A percentile compares a stretch with the other conserved stretches of the same genome.
Conservation (phyloP, 805 yeast species). For the Ogataea chonburiensis region DNA sequence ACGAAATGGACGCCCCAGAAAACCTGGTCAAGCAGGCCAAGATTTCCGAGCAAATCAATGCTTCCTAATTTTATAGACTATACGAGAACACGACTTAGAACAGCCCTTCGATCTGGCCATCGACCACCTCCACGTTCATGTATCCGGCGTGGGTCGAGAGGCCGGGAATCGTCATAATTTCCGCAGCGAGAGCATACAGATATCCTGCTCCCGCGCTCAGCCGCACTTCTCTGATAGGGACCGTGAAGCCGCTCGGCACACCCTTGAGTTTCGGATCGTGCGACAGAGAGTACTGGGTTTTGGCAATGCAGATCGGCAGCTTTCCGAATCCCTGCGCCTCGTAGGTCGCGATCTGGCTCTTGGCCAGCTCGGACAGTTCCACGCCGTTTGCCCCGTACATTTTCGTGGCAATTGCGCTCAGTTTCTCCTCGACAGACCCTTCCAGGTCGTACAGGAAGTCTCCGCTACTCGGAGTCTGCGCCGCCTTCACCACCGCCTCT, state of each 20-base stretch:
- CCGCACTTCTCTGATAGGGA: constrained; percentile 80
- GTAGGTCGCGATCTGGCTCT: constrained; percentile 63
- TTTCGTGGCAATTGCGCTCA: constrained; percentile 63
- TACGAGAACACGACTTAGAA: constrained; percentile 31
- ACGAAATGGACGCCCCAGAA: constrained; percentile 67
- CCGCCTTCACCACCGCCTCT: constrained; percentile 62
- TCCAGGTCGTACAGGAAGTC: constrained; percentile 60
- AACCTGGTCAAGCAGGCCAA: constrained; percentile 67
- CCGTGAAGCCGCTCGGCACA: constrained; percentile 75
- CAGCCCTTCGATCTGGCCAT: constrained; percentile 81
- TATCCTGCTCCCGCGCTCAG: constrained; percentile 89
- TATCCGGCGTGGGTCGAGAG: constrained; percentile 82
- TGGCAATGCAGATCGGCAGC: constrained; percentile 81
- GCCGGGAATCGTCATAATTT: constrained; percentile 84
- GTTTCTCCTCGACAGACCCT: constrained; percentile 62
- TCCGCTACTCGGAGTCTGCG: constrained; percentile 38
- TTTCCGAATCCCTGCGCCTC: constrained; percentile 73
- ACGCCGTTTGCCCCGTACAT: constrained; percentile 79
- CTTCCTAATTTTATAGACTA: constrained; percentile 14
- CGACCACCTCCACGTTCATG: constrained; percentile 80
- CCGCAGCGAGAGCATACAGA: constrained; percentile 81
- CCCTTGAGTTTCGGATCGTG: constrained; percentile 83
- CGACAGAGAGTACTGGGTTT: constrained; percentile 81
- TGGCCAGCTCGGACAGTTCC: constrained; percentile 68
- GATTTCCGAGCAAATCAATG: constrained; percentile 39